Evolutionary conservation across 352 stramenopile species (phyloP).

Genomic region (Phytophthora pini): DNA sequence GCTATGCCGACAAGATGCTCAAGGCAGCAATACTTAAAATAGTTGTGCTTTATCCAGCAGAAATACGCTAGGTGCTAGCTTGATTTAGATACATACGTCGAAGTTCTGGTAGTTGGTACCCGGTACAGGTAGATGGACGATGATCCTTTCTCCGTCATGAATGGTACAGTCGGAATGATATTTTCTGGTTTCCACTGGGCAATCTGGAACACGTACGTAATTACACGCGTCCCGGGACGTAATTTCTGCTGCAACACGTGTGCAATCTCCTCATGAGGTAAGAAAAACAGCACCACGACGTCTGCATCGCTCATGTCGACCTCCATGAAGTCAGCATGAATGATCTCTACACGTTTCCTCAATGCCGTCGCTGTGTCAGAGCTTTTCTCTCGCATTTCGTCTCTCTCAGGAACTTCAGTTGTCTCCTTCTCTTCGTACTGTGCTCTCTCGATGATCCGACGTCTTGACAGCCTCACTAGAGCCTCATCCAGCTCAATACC

Average conservation of each 20-base stretch:
- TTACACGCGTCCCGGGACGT: slow-evolving; percentile 45
- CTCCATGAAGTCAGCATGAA: slow-evolving; percentile 62
- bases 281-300: slow-evolving; percentile 70
- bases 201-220: slow-evolving; percentile 81
- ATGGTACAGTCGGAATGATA: slow-evolving; percentile 53
- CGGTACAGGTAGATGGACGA: slow-evolving; percentile 61
- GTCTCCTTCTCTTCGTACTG: not conserved
- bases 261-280: slow-evolving; percentile 61
- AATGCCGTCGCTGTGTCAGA: slow-evolving; percentile 7
- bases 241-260: slow-evolving; percentile 43
- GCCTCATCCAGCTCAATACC: slow-evolving; percentile 67
- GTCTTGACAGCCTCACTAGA: slow-evolving; percentile 53
- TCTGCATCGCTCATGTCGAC: slow-evolving; percentile 54
- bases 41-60: slow-evolving; percentile 23
- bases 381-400: slow-evolving; percentile 4
- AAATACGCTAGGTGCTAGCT: not conserved
- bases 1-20: slow-evolving; percentile 18
- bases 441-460: slow-evolving; percentile 27
- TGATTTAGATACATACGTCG: no score
- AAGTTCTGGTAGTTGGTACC: slow-evolving; percentile 21
- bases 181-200: slow-evolving; percentile 53
- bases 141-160: slow-evolving; percentile 60
- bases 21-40: slow-evolving; percentile 16
- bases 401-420: slow-evolving; percentile 1
- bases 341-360: slow-evolving; percentile 36